A percentile compares a stretch with the other conserved stretches of the same genome.
These are phyloP conservation scores for Thraustotheca clavata DNA, from an alignment of 352 stramenopile genomes.

Conservation along the genomic window DNA sequence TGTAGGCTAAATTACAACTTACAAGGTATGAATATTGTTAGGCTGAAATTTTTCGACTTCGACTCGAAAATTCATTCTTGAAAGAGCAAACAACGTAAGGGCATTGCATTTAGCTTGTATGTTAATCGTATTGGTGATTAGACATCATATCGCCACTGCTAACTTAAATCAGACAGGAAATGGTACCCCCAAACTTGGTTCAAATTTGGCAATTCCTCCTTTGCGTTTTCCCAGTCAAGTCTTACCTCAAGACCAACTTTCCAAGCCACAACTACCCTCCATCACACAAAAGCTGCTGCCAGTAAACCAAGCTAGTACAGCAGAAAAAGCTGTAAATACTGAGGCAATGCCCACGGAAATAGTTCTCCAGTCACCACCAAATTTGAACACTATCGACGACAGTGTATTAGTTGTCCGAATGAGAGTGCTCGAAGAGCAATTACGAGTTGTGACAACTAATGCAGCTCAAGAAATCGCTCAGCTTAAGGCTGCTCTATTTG, in stretches of 20 bases:
- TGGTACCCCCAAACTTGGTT: background rate
- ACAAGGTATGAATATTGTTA: background rate
- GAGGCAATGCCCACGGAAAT: background rate
- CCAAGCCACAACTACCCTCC: background rate
- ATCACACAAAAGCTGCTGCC: background rate
- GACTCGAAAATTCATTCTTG: constrained; percentile 19
- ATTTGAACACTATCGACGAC: background rate
- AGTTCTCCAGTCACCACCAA: background rate
- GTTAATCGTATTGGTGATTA: background rate
- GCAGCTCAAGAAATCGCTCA: constrained; percentile 47
- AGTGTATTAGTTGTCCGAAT: constrained; percentile 39
- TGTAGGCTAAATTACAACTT: background rate
- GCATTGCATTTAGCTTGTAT: background rate
- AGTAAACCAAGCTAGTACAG: background rate
- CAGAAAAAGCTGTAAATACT: background rate
- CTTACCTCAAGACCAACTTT: background rate
- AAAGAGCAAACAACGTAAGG: constrained; percentile 16
- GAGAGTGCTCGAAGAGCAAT: constrained; percentile 55
- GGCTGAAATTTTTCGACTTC: constrained; percentile 20
- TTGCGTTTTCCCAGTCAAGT: background rate
- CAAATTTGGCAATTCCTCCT: background rate
- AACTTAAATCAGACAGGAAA: background rate
- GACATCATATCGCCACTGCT: background rate
- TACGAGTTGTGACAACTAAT: constrained; percentile 48
- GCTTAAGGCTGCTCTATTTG: constrained; percentile 53